Evolutionary conservation across 139 green algal genomes (phyloP), one percentile per base, ranked within the genome.

Genomic region (Klebsormidium nitens): DNA sequence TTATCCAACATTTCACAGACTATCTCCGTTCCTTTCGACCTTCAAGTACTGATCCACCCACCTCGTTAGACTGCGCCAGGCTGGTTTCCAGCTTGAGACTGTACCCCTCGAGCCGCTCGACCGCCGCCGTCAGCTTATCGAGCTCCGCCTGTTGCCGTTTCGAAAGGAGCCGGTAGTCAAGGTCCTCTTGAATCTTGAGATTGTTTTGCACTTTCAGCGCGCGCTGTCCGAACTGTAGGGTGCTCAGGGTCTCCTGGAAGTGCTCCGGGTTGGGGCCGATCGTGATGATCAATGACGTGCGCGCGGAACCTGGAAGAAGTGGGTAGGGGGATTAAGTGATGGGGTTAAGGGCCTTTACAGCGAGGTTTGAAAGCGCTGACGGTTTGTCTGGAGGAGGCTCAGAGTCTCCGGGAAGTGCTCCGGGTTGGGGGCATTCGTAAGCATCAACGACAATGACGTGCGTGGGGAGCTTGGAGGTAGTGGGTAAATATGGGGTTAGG

Each of bases 281-380:
- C 37, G 49, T 71, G 34, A 69, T 61, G 36, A 76, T 65, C 44
- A 82, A 52, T 19, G 61, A 36, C 2, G 75, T 82, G 44, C 75
- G 60, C 66, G 66, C 66, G 11, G 11, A 32, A n/a, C n/a, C n/a
- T n/a, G n/a, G n/a, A n/a, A n/a, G n/a, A n/a, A n/a, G n/a, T n/a
- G n/a, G n/a, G n/a, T n/a, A n/a, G n/a, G n/a, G n/a, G n/a, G n/a
- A n/a, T n/a, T n/a, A n/a, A n/a, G n/a, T n/a, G n/a, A n/a, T n/a
- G n/a, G n/a, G n/a, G n/a, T n/a, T n/a, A n/a, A n/a, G n/a, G n/a
- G n/a, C n/a, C n/a, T n/a, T n/a, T n/a, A n/a, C n/a, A n/a, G n/a
- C n/a, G n/a, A n/a, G n/a, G n/a, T n/a, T n/a, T n/a, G n/a, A n/a
- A n/a, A n/a, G n/a, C n/a, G n/a, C n/a, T n/a, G n/a, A n/a, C n/a